phyloP scores from a whole-genome alignment of 2,329 filamentous ascomycete genomes.

The Aspergillus oerlinghausenensis region DNA sequence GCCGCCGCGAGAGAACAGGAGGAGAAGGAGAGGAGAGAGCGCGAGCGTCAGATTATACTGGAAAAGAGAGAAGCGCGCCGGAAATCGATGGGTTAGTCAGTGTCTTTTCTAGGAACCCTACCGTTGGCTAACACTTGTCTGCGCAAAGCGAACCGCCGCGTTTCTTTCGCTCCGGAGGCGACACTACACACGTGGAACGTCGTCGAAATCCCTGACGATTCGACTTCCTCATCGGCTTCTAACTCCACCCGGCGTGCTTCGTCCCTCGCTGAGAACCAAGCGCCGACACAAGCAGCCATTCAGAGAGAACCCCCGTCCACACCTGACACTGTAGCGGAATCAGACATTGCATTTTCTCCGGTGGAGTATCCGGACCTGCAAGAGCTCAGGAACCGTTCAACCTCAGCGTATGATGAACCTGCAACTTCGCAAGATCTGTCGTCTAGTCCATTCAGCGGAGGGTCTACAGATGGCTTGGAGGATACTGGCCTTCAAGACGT shows the following conservation, averaged over 20 bases:
- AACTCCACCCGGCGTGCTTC: constrained; percentile 73
- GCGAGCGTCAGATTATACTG: constrained; percentile 56
- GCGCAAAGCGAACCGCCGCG: constrained; percentile 68
- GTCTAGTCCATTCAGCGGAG: constrained; percentile 71
- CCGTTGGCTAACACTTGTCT: constrained; percentile 14
- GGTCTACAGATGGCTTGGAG: constrained; percentile 44
- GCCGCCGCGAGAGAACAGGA: constrained; percentile 66
- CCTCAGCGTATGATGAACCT: constrained; percentile 47
- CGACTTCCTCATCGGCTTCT: constrained; percentile 69
- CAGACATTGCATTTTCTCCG: constrained; percentile 55
- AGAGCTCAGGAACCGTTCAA: constrained; percentile 47
- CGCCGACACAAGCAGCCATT: constrained; percentile 38
- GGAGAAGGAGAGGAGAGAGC: constrained; percentile 57
- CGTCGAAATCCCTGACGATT: constrained; percentile 82
- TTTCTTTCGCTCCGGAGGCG: constrained; percentile 95
- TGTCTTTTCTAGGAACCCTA: background rate
- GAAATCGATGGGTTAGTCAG: constrained; percentile 68
- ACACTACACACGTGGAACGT: constrained; percentile 97
- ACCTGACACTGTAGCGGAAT: constrained; percentile 56
- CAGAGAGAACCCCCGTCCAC: constrained; percentile 58
- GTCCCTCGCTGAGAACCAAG: constrained; percentile 41
- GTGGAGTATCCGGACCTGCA: constrained; percentile 62
- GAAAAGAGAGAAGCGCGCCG: constrained; percentile 81
- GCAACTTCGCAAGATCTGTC: constrained; percentile 65
- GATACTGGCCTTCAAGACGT: constrained; percentile 37